Percentiles rank a stretch among this genome's conserved stretches.
Conservation (phyloP, 257 asterid genomes). For the Capsicum chinense region DNA sequence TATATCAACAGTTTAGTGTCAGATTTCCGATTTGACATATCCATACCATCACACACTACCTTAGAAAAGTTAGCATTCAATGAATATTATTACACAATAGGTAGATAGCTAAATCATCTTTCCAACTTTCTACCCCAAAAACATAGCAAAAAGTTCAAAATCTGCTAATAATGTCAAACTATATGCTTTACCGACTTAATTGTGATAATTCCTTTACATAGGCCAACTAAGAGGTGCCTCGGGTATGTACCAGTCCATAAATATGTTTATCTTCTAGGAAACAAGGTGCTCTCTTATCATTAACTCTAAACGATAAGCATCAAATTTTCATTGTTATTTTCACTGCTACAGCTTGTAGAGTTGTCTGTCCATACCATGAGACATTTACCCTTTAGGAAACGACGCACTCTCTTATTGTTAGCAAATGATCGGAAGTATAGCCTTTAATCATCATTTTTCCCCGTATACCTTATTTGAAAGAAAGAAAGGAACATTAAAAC, state of each 20-base stretch:
- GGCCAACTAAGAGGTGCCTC: neutral
- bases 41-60: neutral
- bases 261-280: neutral
- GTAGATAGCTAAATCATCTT: neutral
- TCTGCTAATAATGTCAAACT: neutral
- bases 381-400: neutral
- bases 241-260: neutral
- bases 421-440: neutral
- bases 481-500: too few species aligned
- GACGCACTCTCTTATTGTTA: neutral
- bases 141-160: neutral
- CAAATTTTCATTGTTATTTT: neutral
- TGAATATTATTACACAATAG: neutral
- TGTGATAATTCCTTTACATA: neutral
- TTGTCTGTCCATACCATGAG: constrained; percentile 6
- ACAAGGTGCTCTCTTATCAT: neutral
- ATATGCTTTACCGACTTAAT: neutral
- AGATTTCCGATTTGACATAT: neutral
- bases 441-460: neutral
- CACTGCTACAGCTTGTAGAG: neutral
- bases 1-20: neutral
- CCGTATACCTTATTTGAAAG: neutral
- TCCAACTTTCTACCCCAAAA: neutral
- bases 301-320: neutral
- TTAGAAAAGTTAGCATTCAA: neutral